phyloP scores from a whole-genome alignment of 2,329 filamentous ascomycete genomes.

The Pseudohalonectria lignicola region DNA sequence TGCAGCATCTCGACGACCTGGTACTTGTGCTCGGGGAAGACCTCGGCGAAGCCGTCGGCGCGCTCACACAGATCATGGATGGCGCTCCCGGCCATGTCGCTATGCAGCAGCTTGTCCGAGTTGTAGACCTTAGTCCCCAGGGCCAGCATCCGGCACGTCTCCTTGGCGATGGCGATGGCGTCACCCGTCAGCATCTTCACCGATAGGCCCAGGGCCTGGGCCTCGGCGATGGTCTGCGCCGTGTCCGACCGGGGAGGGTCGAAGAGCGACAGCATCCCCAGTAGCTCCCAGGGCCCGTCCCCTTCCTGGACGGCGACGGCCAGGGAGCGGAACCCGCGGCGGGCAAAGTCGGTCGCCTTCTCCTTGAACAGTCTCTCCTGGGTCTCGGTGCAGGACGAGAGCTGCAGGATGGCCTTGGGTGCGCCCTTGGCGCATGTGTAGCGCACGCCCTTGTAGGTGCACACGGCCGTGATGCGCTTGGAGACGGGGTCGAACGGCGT shows the following conservation, averaged over 20 bases:
- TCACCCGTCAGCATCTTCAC: conserved; percentile 80
- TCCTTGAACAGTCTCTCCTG: conserved; percentile 56
- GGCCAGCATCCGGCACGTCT: conserved; percentile 74
- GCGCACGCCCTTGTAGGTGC: conserved; percentile 56
- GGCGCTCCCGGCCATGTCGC: conserved; percentile 60
- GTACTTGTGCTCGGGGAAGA: conserved; percentile 69
- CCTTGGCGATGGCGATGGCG: conserved; percentile 68
- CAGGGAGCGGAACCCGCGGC: conserved; percentile 70
- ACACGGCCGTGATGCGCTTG: conserved; percentile 65
- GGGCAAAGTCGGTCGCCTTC: conserved; percentile 65
- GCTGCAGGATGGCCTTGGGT: conserved; percentile 61
- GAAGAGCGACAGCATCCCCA: conserved; percentile 72
- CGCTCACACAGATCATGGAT: conserved; percentile 69
- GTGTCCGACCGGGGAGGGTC: conserved; percentile 71
- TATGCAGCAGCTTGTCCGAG: conserved; percentile 66
- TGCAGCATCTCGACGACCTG: conserved; percentile 67
- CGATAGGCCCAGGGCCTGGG: conserved; percentile 63
- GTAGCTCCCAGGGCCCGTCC: conserved; percentile 55
- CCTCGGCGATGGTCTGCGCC: conserved; percentile 67
- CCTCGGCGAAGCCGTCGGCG: conserved; percentile 63
- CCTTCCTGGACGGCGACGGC: conserved; percentile 72
- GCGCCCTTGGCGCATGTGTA: conserved; percentile 70
- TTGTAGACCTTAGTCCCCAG: conserved; percentile 75
- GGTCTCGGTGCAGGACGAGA: conserved; percentile 56
- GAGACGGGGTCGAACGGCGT: conserved; percentile 70